Base-by-base conservation (phyloP, 192 early-diverging fungal species). In the Neocallimastix lanati region DNA sequence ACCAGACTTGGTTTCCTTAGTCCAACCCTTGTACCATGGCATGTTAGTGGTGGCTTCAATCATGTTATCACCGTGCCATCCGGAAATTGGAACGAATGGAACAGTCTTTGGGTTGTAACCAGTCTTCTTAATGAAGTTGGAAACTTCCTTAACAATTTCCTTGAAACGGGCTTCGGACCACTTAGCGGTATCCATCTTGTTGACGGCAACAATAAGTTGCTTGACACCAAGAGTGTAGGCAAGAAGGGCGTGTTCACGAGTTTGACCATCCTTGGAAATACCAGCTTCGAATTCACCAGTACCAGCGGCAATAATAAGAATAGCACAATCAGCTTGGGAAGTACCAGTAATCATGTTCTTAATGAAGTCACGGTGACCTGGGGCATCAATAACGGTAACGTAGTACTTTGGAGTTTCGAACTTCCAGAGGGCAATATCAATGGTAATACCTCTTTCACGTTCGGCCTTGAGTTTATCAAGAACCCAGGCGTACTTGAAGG, bases 401-500 rank as follows among this genome's bases (percentile, higher is more conserved):
- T 95, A 89, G 90, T 91, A 96, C 91, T 96, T 94, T 87, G 93
- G 92, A 80, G 97, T 97, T 87, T 96, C 94, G 86, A 90, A 90
- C 90, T 96, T 95, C 95, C 94, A 95, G 82, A 95, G 90, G 87
- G 97, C 95, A 86, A 96, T 96, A 85, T 96, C 97, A 83, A 98
- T 98, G 89, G 97, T 99, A 85, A 99, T 95, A 94, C 97, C 97
- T 93, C 97, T 95, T 88, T 95, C 95, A 90, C 97, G 96, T 90
- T 99, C 97, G 80, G 94, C 97, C 94, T 99, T 98, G 78, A 96
- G 93, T 86, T 96, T 95, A 91, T 99, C 97, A 83, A 99, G 89
- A 84, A 96, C 95, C 95, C 95, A 99, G 82, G 98, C 98, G 92
- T 96, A 99, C 90, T 96, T 96, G 94, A 99, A 99, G 80, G 98